Percentiles rank a stretch among this genome's conserved stretches.
These are phyloP conservation scores for Podila clonocystis DNA, from an alignment of 192 early-diverging fungal genomes.

Conservation along the genomic window DNA sequence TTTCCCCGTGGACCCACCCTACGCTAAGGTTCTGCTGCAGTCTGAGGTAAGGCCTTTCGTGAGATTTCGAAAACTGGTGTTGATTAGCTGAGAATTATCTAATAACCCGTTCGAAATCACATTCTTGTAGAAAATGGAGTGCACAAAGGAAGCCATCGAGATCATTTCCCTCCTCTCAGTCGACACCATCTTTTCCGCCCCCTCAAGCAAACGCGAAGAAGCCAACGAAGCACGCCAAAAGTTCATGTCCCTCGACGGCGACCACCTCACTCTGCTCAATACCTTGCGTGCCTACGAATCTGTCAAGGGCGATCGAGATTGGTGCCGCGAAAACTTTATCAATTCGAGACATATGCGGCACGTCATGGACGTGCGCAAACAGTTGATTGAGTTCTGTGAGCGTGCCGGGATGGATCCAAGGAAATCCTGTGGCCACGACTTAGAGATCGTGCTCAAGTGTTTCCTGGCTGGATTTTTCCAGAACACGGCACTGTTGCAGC, in stretches of 20 bases:
- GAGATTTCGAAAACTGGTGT: no score
- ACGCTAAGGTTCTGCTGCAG: conserved; percentile 88
- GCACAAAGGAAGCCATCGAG: conserved; percentile 89
- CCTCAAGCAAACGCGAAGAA: conserved; percentile 89
- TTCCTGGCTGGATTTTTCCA: conserved; percentile 91
- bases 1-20: conserved; percentile 92
- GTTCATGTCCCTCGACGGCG: conserved; percentile 89
- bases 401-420: conserved; percentile 72
- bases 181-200: conserved; percentile 89
- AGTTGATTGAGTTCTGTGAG: conserved; percentile 83
- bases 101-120: conserved; percentile 3
- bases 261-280: conserved; percentile 93
- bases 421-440: conserved; percentile 74
- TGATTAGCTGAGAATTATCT: no score
- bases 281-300: conserved; percentile 80
- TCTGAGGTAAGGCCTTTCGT: conserved; percentile 63
- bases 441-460: conserved; percentile 83
- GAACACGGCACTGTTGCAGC: conserved; percentile 88
- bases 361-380: conserved; percentile 87
- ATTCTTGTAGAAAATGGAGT: conserved; percentile 61
- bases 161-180: conserved; percentile 93
- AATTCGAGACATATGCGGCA: conserved; percentile 87
- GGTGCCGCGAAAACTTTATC: conserved; percentile 95
- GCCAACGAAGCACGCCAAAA: conserved; percentile 81
- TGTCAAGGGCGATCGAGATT: conserved; percentile 81